A percentile compares a stretch with the other conserved stretches of the same genome.
Evolutionary conservation across 768 basidiomycete genomes (phyloP).

Genomic region (Filobasidium wieringae): DNA sequence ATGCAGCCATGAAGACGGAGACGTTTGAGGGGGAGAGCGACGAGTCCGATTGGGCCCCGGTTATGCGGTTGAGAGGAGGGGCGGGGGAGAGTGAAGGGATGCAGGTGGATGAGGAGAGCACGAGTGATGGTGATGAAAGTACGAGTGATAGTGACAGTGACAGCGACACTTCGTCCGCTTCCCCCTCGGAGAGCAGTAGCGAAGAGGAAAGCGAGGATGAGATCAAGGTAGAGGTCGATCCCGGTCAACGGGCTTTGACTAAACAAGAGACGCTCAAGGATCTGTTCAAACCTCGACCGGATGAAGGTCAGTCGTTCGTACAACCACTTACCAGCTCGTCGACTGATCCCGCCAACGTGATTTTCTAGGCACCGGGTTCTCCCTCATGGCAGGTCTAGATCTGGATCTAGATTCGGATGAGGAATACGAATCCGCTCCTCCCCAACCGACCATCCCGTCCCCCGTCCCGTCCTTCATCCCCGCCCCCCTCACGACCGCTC

Average conservation of each 20-base stretch:
- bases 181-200: not conserved
- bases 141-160: not conserved
- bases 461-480: not conserved
- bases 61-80: not conserved
- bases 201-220: not conserved
- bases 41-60: not conserved
- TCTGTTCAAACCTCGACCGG: constrained; percentile 20
- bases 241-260: not conserved
- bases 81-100: not conserved
- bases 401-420: constrained; percentile 32
- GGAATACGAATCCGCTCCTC: constrained; percentile 23
- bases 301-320: not conserved
- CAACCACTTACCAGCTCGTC: no score
- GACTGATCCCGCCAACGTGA: no score
- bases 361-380: constrained; percentile 20
- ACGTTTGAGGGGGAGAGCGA: not conserved
- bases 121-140: not conserved
- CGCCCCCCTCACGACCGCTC: not conserved
- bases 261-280: constrained; percentile 16
- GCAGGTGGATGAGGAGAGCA: not conserved
- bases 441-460: not conserved
- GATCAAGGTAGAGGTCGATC: not conserved
- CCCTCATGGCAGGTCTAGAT: constrained; percentile 22
- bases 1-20: not conserved
- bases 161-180: not conserved